Conservation (phyloP, 2,329 filamentous ascomycete genomes). For the Neonectria neomacrospora region DNA sequence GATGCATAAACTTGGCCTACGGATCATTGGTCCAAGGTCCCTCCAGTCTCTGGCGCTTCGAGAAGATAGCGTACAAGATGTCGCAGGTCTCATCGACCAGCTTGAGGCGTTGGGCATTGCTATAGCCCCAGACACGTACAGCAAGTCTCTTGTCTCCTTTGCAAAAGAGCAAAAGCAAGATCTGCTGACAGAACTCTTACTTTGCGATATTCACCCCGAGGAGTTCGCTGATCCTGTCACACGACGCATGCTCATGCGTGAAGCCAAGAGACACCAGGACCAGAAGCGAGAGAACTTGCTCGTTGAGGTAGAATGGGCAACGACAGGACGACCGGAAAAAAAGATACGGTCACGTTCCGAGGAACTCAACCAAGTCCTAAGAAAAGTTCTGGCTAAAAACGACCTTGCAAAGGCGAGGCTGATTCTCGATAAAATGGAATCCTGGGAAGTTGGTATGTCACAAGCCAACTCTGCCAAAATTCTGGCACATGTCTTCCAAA, state of each 20-base stretch:
- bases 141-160: slow-evolving; percentile 72
- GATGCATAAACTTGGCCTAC: slow-evolving; percentile 76
- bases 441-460: slow-evolving; percentile 42
- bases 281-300: slow-evolving; percentile 57
- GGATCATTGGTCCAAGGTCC: slow-evolving; percentile 78
- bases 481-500: slow-evolving; percentile 42
- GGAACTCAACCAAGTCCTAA: slow-evolving; percentile 40
- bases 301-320: slow-evolving; percentile 52
- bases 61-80: slow-evolving; percentile 64
- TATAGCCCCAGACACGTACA: slow-evolving; percentile 72
- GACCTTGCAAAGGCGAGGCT: slow-evolving; percentile 39
- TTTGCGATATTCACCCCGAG: slow-evolving; percentile 65
- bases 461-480: slow-evolving; percentile 44
- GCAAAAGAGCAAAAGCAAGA: slow-evolving; percentile 65
- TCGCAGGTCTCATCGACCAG: slow-evolving; percentile 69
- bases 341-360: slow-evolving; percentile 34
- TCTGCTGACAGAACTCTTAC: slow-evolving; percentile 58
- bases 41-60: slow-evolving; percentile 81
- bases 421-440: slow-evolving; percentile 50
- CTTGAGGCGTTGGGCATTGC: slow-evolving; percentile 72
- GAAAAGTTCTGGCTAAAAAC: slow-evolving; percentile 19
- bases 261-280: slow-evolving; percentile 48
- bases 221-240: slow-evolving; percentile 61
- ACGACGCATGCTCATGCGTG: slow-evolving; percentile 53
- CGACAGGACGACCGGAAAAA: slow-evolving; percentile 12